phyloP scores from a whole-genome alignment of 2,329 filamentous ascomycete genomes.

The Biscogniauxia marginata region DNA sequence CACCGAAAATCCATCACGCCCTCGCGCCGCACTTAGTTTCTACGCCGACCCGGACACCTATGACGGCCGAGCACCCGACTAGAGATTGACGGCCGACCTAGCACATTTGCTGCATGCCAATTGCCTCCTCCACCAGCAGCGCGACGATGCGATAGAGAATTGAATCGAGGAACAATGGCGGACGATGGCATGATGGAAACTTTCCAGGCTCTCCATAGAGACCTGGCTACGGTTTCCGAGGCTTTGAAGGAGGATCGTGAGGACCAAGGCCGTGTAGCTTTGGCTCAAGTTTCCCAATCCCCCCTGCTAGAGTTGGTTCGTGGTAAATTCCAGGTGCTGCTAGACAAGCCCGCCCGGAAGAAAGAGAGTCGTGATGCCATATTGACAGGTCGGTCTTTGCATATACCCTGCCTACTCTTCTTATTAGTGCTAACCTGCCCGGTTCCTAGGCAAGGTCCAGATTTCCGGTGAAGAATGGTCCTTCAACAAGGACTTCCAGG shows the following conservation, averaged over 20 bases:
- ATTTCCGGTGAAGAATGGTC: constrained; percentile 72
- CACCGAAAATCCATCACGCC: neutral
- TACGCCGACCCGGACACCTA: neutral
- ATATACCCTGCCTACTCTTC: neutral
- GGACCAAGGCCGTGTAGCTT: constrained; percentile 59
- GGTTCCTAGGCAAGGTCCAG: constrained; percentile 66
- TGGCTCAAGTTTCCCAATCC: constrained; percentile 22
- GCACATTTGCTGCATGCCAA: constrained; percentile 4
- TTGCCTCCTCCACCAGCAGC: constrained; percentile 1
- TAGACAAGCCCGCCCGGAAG: constrained; percentile 74
- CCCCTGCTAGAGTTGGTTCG: constrained; percentile 60
- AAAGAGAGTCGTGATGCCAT: constrained; percentile 72
- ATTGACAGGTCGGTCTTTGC: constrained; percentile 56
- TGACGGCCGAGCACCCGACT: too few species aligned
- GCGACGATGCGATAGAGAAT: constrained; percentile 47
- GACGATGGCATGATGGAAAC: constrained; percentile 70
- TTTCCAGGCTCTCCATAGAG: constrained; percentile 81
- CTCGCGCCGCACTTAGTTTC: too few species aligned
- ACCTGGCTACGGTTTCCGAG: constrained; percentile 75
- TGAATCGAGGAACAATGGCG: constrained; percentile 58
- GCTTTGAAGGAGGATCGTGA: constrained; percentile 60
- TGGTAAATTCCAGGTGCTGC: constrained; percentile 65
- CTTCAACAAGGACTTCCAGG: constrained; percentile 84
- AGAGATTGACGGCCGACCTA: too few species aligned
- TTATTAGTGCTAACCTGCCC: constrained; percentile 17